These are phyloP conservation scores for Xylogone sp. DNA, from an alignment of 2,329 filamentous ascomycete genomes.

Conservation along the genomic window DNA sequence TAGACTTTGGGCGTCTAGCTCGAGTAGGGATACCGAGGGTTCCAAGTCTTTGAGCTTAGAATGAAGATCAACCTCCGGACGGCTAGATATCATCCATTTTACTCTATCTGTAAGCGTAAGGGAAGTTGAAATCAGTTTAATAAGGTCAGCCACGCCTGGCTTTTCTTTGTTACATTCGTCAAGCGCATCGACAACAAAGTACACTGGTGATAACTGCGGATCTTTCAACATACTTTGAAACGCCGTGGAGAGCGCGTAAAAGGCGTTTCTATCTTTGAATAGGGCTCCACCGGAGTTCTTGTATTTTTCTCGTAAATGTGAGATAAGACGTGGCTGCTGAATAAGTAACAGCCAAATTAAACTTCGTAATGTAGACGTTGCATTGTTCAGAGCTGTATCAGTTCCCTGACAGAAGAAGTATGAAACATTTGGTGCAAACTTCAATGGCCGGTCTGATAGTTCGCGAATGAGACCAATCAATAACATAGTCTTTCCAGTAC, in stretches of 20 bases:
- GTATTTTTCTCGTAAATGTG: neutral
- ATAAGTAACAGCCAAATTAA: neutral
- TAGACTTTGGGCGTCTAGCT: conserved; percentile 17
- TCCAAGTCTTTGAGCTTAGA: conserved; percentile 2
- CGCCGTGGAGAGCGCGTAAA: neutral
- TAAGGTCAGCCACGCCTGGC: conserved; percentile 7
- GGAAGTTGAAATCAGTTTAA: conserved; percentile 3
- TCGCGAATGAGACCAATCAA: conserved; percentile 12
- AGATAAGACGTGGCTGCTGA: conserved; percentile 1
- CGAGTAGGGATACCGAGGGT: too few relatives aligned
- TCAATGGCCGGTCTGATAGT: neutral
- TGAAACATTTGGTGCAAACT: neutral
- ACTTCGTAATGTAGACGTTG: neutral
- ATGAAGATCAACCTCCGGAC: conserved; percentile 2
- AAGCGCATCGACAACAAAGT: conserved; percentile 19
- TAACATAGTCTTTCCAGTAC: conserved; percentile 34
- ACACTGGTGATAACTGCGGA: neutral
- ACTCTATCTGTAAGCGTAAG: conserved; percentile 4
- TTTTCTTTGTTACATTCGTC: conserved; percentile 16
- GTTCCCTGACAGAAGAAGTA: conserved; percentile 4
- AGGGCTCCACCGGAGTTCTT: neutral
- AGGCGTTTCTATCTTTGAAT: neutral
- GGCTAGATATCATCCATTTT: conserved; percentile 16
- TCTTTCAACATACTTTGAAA: neutral
- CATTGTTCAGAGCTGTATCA: neutral